Percentiles rank a stretch among this genome's conserved stretches.
Evolutionary conservation across 2,329 filamentous ascomycete species (phyloP).

Genomic region (Sporothrix protearum): DNA sequence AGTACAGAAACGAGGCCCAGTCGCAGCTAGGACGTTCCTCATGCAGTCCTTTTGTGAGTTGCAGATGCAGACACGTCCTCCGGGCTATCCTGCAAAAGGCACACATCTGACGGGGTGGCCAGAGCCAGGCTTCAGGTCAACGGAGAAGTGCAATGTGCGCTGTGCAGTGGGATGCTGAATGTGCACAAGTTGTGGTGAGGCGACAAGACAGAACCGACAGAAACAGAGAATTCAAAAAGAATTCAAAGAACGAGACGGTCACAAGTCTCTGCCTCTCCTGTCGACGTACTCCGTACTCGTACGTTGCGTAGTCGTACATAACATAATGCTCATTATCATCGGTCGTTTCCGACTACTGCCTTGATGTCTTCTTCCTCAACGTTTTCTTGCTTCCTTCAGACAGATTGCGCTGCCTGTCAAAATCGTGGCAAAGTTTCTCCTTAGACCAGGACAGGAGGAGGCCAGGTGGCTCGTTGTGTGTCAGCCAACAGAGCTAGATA

Average conservation of each 20-base stretch:
- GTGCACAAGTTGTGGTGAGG: not conserved
- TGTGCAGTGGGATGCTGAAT: not conserved
- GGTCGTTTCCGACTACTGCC: not conserved
- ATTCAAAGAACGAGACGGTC: not conserved
- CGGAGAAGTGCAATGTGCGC: not conserved
- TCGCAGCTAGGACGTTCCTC: not conserved
- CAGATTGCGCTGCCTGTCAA: not conserved
- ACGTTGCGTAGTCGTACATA: too few species aligned
- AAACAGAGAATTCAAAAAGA: not conserved
- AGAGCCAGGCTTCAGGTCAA: not conserved
- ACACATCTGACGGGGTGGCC: not conserved
- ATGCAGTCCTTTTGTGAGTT: conserved; percentile 2
- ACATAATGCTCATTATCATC: not conserved
- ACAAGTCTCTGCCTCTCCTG: not conserved
- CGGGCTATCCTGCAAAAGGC: not conserved
- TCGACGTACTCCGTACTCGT: too few species aligned
- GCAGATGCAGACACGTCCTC: not conserved
- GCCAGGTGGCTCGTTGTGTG: not conserved
- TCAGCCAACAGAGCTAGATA: not conserved
- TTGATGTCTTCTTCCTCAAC: not conserved
- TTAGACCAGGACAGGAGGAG: not conserved
- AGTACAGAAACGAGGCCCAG: not conserved
- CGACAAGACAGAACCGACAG: not conserved
- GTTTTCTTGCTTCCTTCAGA: not conserved
- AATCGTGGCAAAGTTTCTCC: not conserved